phyloP scores from a whole-genome alignment of 169 alveolate genomes.

The Cyclospora cayetanensis region DNA sequence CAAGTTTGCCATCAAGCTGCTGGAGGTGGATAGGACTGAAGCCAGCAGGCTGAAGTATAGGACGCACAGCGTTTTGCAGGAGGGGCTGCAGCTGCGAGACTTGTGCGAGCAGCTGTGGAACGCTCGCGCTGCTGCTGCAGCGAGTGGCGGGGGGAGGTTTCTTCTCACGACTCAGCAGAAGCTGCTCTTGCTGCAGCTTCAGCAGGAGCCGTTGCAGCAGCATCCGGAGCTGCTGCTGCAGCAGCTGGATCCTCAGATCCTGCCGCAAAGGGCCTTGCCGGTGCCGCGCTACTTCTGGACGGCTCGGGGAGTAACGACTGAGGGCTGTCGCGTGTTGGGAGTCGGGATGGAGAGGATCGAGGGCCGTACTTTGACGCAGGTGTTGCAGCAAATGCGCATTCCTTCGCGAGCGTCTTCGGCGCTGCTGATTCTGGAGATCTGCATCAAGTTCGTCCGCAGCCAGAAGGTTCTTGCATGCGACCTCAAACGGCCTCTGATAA shows the following conservation, averaged over 20 bases:
- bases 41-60: constrained; percentile 74
- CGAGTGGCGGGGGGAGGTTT: not conserved
- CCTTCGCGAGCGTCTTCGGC: constrained; percentile 72
- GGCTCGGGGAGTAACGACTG: constrained; percentile 67
- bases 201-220: constrained; percentile 23
- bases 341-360: constrained; percentile 82
- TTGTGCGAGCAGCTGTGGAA: constrained; percentile 74
- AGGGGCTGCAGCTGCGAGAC: constrained; percentile 76
- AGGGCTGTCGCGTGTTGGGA: constrained; percentile 74
- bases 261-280: constrained; percentile 31
- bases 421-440: constrained; percentile 73
- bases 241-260: constrained; percentile 46
- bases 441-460: constrained; percentile 75
- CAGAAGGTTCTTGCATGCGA: constrained; percentile 72
- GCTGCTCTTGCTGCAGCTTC: constrained; percentile 60
- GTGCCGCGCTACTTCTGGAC: constrained; percentile 79
- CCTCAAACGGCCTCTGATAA: constrained; percentile 75
- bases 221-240: constrained; percentile 67
- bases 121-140: constrained; percentile 57
- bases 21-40: constrained; percentile 74
- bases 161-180: constrained; percentile 26
- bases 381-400: constrained; percentile 75
- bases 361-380: constrained; percentile 77
- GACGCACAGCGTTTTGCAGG: constrained; percentile 76
- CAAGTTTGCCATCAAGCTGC: constrained; percentile 76